Evolutionary conservation across 306 rosid genomes (phyloP), one percentile per base, ranked within the genome.

Genomic region (Styphnolobium japonicum): DNA sequence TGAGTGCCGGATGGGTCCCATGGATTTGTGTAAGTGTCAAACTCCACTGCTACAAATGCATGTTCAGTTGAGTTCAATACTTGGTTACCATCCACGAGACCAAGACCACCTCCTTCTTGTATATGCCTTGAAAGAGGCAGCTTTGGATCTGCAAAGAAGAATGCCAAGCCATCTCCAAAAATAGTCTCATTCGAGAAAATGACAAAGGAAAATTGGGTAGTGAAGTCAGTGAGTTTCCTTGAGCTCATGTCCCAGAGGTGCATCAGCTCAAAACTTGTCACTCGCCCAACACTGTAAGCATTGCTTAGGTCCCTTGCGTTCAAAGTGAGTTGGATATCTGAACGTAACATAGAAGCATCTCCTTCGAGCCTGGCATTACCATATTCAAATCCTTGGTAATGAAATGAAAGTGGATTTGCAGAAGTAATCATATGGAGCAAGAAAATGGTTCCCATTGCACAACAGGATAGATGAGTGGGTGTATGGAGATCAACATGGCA

Each of bases 121-220:
- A 57, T 8, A 1, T 22, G 1, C 4, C 65, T 36, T 6, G 46
- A 25, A 64, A 79, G 64, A 7, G 73, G 86, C 12, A 82, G 84
- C 15, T 39, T n/a, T 39, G 81, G 78, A 63, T 78, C 75, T 0
- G 89, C 89, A 2, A 89, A 33, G 75, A 89, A 87, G 73, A 91
- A 91, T 8, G 85, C 69, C 55, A 87, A 45, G 25, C 90, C 96
- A 51, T 89, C 88, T 34, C 72, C 93, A 67, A 74, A 86, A 0
- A 0, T 0, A 0, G 0, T 4, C 7, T 62, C 21, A 0, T 66
- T 25, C 5, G 93, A 72, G 62, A 22, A 77, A 42, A 91, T 12
- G 72, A 63, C 43, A 37, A 89, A 91, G 67, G 88, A 71, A 64
- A 91, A 91, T 1, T 71, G 7, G 60, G 92, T 84, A 4, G 62